These are phyloP conservation scores for Aphanomyces euteiches DNA, from an alignment of 352 stramenopile species.

Conservation along the genomic window DNA sequence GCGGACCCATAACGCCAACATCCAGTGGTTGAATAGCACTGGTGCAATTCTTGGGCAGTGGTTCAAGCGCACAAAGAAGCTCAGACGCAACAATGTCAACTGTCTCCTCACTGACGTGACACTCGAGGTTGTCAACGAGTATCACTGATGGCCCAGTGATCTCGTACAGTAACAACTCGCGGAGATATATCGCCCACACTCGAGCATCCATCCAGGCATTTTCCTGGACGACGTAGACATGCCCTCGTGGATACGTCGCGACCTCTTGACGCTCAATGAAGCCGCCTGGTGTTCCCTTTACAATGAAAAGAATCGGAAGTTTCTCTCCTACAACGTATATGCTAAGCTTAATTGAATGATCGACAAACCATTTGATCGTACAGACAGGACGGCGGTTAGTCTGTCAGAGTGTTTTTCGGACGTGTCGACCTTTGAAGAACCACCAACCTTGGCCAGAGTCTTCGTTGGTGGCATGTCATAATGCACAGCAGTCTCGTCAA, in stretches of 20 bases:
- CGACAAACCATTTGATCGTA: background rate
- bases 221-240: slow-evolving; percentile 22
- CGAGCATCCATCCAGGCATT: slow-evolving; percentile 19
- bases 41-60: slow-evolving; percentile 1
- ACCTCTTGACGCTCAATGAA: slow-evolving; percentile 16
- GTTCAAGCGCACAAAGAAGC: background rate
- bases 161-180: slow-evolving; percentile 6
- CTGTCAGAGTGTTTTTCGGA: slow-evolving; percentile 6
- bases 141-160: background rate
- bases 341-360: background rate
- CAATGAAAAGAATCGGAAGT: background rate
- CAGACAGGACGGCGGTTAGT: background rate
- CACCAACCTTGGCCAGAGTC: slow-evolving; percentile 28
- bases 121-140: slow-evolving; percentile 5
- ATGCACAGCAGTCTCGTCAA: slow-evolving; percentile 33
- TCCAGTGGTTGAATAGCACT: slow-evolving; percentile 19
- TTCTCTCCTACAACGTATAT: background rate
- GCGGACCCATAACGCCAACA: slow-evolving; percentile 15
- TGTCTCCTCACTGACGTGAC: background rate
- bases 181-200: slow-evolving; percentile 4
- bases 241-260: background rate
- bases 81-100: background rate
- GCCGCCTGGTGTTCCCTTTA: background rate
- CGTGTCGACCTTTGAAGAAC: background rate
- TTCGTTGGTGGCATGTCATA: slow-evolving; percentile 26